phyloP scores from a whole-genome alignment of 768 basidiomycete species.

The Lactarius indigo region DNA sequence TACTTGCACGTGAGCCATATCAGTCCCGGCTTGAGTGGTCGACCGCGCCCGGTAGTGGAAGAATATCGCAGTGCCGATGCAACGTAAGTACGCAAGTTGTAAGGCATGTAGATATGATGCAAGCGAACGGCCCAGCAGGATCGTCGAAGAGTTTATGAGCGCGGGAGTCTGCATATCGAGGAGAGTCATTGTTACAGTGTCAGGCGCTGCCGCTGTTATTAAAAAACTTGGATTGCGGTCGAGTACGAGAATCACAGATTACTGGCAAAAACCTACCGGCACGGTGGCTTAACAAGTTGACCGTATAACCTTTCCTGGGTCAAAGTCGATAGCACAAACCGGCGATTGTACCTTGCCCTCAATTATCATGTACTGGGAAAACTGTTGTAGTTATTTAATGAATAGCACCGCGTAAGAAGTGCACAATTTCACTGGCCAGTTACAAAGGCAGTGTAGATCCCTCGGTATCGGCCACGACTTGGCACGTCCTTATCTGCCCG shows the following conservation, averaged over 20 bases:
- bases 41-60: slow-evolving; percentile 92
- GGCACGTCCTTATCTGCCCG: too few species aligned
- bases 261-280: background rate
- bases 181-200: slow-evolving; percentile 70
- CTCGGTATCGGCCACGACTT: background rate
- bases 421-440: too few species aligned
- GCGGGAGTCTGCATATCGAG: slow-evolving; percentile 68
- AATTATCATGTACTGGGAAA: background rate
- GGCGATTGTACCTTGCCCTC: background rate
- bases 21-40: slow-evolving; percentile 86
- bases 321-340: background rate
- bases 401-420: too few species aligned
- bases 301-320: background rate
- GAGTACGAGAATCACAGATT: background rate
- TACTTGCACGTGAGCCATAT: slow-evolving; percentile 95
- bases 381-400: too few species aligned
- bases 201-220: slow-evolving; percentile 73
- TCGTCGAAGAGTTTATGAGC: slow-evolving; percentile 60
- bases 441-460: too few species aligned
- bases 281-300: background rate
- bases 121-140: slow-evolving; percentile 91
- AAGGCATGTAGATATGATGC: slow-evolving; percentile 91
- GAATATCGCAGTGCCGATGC: slow-evolving; percentile 86
- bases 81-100: slow-evolving; percentile 77
- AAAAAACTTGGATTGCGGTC: slow-evolving; percentile 72